A percentile compares a stretch with the other conserved stretches of the same genome.
phyloP scores from a whole-genome alignment of 2,329 filamentous ascomycete genomes.

The Penicillium sp. region DNA sequence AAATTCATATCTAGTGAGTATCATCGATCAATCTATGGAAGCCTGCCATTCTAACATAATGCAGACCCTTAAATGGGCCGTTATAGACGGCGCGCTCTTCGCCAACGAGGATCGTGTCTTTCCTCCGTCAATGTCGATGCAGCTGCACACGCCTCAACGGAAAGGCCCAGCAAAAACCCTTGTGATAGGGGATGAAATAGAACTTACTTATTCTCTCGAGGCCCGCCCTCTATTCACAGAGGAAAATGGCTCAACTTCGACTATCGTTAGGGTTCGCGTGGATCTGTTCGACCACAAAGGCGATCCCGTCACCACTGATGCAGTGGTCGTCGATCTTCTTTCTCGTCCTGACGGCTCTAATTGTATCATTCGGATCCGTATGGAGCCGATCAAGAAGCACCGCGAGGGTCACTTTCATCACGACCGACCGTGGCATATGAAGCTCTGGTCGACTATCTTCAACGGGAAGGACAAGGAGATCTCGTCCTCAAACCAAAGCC shows the following conservation, averaged over 20 bases:
- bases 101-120: constrained; percentile 30
- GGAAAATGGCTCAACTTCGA: constrained; percentile 6
- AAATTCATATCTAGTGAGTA: constrained; percentile 16
- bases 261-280: constrained; percentile 22
- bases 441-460: constrained; percentile 20
- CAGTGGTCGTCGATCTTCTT: constrained; percentile 28
- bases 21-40: not conserved
- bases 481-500: not conserved
- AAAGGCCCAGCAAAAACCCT: constrained; percentile 5
- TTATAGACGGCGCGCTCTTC: constrained; percentile 24
- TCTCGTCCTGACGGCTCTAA: constrained; percentile 22
- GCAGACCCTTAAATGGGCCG: constrained; percentile 28
- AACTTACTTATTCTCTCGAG: constrained; percentile 24
- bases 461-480: constrained; percentile 6
- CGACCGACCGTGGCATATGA: constrained; percentile 19
- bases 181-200: constrained; percentile 9
- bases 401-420: not conserved
- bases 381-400: constrained; percentile 16
- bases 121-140: constrained; percentile 25
- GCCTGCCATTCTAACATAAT: constrained; percentile 1
- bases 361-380: constrained; percentile 26
- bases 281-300: constrained; percentile 24
- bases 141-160: constrained; percentile 24
- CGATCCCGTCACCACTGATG: constrained; percentile 23
- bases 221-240: constrained; percentile 20